These are phyloP conservation scores for Trichophyton benhamiae DNA, from an alignment of 2,329 filamentous ascomycete genomes.

Conservation along the genomic window DNA sequence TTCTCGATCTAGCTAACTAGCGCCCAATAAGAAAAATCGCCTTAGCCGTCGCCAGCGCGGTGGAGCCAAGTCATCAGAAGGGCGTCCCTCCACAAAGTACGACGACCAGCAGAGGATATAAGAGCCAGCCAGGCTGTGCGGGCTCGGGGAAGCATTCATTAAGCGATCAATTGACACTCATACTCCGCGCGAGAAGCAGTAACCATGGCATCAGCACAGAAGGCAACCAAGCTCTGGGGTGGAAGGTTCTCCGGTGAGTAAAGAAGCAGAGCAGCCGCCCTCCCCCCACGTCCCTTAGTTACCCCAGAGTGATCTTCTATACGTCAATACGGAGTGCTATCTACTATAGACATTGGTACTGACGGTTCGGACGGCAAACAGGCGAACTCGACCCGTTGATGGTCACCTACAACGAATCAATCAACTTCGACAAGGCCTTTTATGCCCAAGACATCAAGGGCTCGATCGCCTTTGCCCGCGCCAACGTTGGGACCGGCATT, in stretches of 20 bases:
- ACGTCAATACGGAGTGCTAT: too few relatives aligned
- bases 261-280: too few relatives aligned
- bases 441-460: constrained; percentile 66
- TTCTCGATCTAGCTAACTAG: background rate
- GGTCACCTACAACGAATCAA: constrained; percentile 65
- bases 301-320: background rate
- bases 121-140: background rate
- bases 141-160: background rate
- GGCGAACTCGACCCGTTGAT: constrained; percentile 69
- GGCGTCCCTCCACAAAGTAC: background rate
- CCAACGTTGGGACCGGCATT: constrained; percentile 59
- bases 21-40: background rate
- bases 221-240: constrained; percentile 16
- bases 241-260: constrained; percentile 43
- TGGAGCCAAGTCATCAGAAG: constrained; percentile 2
- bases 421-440: constrained; percentile 61
- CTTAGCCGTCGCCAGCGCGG: background rate
- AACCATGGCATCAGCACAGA: background rate
- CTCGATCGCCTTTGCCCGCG: constrained; percentile 62
- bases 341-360: background rate
- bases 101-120: background rate
- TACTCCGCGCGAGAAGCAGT: too few relatives aligned
- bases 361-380: constrained; percentile 18
- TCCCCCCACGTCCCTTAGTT: background rate
- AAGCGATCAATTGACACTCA: background rate